Percentiles rank a stretch among this genome's conserved stretches.
phyloP scores from a whole-genome alignment of 306 rosid species.

The Prunus davidiana region DNA sequence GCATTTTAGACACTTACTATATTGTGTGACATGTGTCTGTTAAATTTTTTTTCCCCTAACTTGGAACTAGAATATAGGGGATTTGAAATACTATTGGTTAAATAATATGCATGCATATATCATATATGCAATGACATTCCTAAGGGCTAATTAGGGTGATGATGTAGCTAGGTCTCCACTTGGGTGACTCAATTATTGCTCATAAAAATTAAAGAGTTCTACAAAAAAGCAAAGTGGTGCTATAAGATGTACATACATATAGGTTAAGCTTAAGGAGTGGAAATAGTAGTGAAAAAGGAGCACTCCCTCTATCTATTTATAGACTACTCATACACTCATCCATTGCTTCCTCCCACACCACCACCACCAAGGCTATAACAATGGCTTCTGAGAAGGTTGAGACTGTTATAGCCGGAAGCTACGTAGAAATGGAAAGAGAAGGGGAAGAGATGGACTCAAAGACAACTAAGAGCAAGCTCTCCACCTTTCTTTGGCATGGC shows the following conservation, averaged over 20 bases:
- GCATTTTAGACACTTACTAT: no score
- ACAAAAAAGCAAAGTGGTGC: slow-evolving; percentile 21
- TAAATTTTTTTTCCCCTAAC: no score
- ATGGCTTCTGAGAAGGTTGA: slow-evolving; percentile 99
- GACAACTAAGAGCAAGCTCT: slow-evolving; percentile 45
- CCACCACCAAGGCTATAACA: slow-evolving; percentile 19
- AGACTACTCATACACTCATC: slow-evolving; percentile 26
- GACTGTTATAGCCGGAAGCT: slow-evolving; percentile 88
- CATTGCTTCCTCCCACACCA: slow-evolving; percentile 34
- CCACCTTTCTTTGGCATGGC: slow-evolving; percentile 80
- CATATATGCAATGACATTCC: slow-evolving; percentile 8
- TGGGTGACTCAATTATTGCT: slow-evolving; percentile 42
- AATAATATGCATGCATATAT: neutral
- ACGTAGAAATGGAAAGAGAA: slow-evolving; percentile 86
- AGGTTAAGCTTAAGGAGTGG: slow-evolving; percentile 7
- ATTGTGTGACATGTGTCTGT: no score
- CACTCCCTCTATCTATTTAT: slow-evolving; percentile 42
- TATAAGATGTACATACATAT: neutral
- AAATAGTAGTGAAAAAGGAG: slow-evolving; percentile 15
- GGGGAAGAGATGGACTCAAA: slow-evolving; percentile 51
- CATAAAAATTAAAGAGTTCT: slow-evolving; percentile 20
- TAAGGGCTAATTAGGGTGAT: slow-evolving; percentile 22
- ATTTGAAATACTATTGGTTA: no score
- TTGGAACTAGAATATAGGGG: no score
- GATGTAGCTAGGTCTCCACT: slow-evolving; percentile 36